A percentile compares a stretch with the other conserved stretches of the same genome.
phyloP scores from a whole-genome alignment of 1,284 basidiomycete species.

The Cryptococcus wingfieldii region DNA sequence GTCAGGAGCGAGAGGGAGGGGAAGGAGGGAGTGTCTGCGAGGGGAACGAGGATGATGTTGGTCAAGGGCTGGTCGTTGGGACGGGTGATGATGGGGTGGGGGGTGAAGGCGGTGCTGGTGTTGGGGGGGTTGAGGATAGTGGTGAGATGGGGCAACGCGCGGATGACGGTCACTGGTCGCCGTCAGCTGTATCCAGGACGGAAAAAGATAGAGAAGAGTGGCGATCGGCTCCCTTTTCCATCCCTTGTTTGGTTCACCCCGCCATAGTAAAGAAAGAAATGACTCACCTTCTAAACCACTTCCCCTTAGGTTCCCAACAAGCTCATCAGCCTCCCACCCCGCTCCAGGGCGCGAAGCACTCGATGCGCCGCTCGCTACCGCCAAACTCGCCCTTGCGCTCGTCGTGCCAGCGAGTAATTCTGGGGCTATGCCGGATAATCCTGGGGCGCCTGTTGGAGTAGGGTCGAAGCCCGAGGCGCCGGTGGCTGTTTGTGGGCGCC shows the following conservation, averaged over 20 bases:
- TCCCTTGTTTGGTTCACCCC: not conserved
- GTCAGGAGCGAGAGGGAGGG: conserved; percentile 44
- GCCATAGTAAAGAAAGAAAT: not conserved
- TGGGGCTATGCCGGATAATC: not conserved
- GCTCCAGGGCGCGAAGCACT: conserved; percentile 18
- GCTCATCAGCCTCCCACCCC: conserved; percentile 46
- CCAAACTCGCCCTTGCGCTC: conserved; percentile 26
- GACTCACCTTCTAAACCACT: conserved; percentile 46
- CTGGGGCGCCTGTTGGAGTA: too few relatives aligned
- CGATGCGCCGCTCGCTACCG: conserved; percentile 12
- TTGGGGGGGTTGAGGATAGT: conserved; percentile 21
- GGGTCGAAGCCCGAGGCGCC: not conserved
- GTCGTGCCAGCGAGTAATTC: conserved; percentile 4
- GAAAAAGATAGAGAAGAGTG: not conserved
- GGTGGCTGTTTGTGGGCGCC: conserved; percentile 21
- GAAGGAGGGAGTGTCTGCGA: conserved; percentile 42
- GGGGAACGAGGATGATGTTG: conserved; percentile 43
- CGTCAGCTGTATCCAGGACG: not conserved
- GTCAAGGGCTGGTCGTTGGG: conserved; percentile 16
- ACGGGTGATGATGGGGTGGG: conserved; percentile 10
- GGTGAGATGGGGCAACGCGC: conserved; percentile 35
- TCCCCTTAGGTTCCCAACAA: conserved; percentile 38
- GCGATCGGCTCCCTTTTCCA: not conserved
- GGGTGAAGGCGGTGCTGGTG: conserved; percentile 6
- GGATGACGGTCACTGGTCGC: conserved; percentile 33